phyloP scores from a whole-genome alignment of 352 stramenopile species.

The Phytophthora kernoviae region DNA sequence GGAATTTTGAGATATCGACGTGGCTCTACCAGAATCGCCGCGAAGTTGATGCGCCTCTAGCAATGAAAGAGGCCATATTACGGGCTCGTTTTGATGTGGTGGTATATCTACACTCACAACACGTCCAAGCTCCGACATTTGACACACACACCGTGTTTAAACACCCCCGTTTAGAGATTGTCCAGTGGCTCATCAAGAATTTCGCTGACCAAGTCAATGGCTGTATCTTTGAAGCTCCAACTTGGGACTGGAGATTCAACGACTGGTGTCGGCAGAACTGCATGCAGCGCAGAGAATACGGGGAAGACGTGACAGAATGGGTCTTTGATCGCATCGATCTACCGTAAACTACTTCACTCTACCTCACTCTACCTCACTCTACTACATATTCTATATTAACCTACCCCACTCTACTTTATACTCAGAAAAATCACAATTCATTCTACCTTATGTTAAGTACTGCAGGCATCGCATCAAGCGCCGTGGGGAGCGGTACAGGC shows the following conservation, averaged over 20 bases:
- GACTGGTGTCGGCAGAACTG: slow-evolving; percentile 23
- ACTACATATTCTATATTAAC: neutral
- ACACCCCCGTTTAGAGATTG: slow-evolving; percentile 8
- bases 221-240: slow-evolving; percentile 22
- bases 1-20: slow-evolving; percentile 9
- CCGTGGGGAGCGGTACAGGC: slow-evolving; percentile 2
- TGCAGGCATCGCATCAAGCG: slow-evolving; percentile 12
- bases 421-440: neutral
- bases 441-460: slow-evolving; percentile 16
- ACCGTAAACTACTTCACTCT: neutral
- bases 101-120: slow-evolving; percentile 20
- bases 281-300: slow-evolving; percentile 9
- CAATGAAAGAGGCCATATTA: slow-evolving; percentile 17
- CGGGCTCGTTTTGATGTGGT: slow-evolving; percentile 21
- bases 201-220: slow-evolving; percentile 4
- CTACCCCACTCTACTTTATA: neutral
- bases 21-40: slow-evolving; percentile 26
- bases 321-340: slow-evolving; percentile 4
- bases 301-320: slow-evolving; percentile 20
- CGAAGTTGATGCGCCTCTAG: slow-evolving; percentile 9
- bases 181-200: slow-evolving; percentile 22
- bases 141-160: slow-evolving; percentile 5
- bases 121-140: slow-evolving; percentile 6
- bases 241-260: slow-evolving; percentile 27
- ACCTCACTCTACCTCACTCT: neutral